Conservation (phyloP, 2,329 filamentous ascomycete species). For the Xylaria sp. region DNA sequence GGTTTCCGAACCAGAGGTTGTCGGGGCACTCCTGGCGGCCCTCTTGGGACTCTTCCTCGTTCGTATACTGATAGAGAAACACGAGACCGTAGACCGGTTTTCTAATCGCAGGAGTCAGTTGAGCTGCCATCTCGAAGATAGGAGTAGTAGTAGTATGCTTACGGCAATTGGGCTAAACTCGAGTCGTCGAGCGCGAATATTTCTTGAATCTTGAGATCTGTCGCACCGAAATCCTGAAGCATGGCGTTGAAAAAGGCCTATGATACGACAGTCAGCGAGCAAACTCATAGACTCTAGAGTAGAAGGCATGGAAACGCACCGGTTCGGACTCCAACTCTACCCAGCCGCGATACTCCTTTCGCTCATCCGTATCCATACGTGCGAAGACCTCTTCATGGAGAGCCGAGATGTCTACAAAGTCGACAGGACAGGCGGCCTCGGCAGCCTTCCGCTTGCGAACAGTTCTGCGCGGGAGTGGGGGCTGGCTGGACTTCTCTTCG, state of each 20-base stretch:
- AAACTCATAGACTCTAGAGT: conserved; percentile 15
- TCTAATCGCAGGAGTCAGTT: conserved; percentile 36
- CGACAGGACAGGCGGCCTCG: conserved; percentile 28
- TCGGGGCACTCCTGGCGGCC: conserved; percentile 50
- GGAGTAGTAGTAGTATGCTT: conserved; percentile 24
- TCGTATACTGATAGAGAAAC: conserved; percentile 72
- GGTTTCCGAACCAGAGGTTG: conserved; percentile 89
- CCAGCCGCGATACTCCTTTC: conserved; percentile 64
- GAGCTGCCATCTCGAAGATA: conserved; percentile 16
- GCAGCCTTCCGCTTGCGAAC: conserved; percentile 42
- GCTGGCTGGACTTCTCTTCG: conserved; percentile 15
- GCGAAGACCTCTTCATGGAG: conserved; percentile 43
- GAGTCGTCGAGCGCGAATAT: conserved; percentile 67
- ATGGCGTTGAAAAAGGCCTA: conserved; percentile 84
- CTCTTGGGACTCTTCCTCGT: conserved; percentile 46
- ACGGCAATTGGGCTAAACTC: conserved; percentile 59
- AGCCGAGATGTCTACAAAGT: conserved; percentile 29
- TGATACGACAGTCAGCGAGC: neutral
- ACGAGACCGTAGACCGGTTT: conserved; percentile 80
- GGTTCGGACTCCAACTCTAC: conserved; percentile 87
- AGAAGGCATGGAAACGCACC: conserved; percentile 41
- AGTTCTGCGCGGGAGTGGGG: conserved; percentile 2
- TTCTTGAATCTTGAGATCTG: conserved; percentile 69
- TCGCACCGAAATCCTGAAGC: conserved; percentile 70
- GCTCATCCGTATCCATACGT: conserved; percentile 47